Base-by-base conservation (phyloP, 805 yeast species). In the Nakazawaea populi region DNA sequence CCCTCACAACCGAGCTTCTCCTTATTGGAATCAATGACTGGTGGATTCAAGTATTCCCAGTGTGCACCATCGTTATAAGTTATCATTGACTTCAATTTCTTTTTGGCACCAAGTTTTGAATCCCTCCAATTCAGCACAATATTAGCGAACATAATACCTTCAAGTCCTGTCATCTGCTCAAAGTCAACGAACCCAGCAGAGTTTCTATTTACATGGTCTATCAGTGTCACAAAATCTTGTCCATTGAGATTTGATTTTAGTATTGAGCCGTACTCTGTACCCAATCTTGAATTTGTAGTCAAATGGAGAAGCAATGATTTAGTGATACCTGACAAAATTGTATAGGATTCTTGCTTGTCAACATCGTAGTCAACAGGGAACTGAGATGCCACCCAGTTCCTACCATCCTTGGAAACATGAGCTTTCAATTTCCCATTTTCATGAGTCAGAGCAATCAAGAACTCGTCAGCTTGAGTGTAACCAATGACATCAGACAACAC, bases 181-280 rank as follows among this genome's bases (percentile, higher is more conserved):
- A 84, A 91, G 66, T 91, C 98, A 47, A 88, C 96, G 67, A 67
- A 89, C 0, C 97, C 97, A 4, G 55, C 59, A 6, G 59, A 54
- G 57, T 89, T 80, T 57, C 97, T 75, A 66, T 90, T 91, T 27
- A 89, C 96, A 49, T 78, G 67, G 10, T 76, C 79, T 56, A 87
- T 72, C 2, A 88, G 67, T 31, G 80, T 66, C 4, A 86, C 89
- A 63, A 86, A 91, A 2, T 86, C 83, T 1, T 96, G 87, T 53
- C 98, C 98, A 57, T 87, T 85, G 12, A 87, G 83, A 66, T 90
- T 89, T 1, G 96, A 88, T 62, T 91, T 90, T 61, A 91, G 70
- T 18, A 91, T 68, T 1, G 87, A 71, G 11, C 97, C 97, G 63
- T 66, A 83, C 58, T 87, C 91, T n/a, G 72, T 63, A 9, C 77